Conservation (phyloP, 805 yeast genomes). For the Wickerhamomyces bovis region DNA sequence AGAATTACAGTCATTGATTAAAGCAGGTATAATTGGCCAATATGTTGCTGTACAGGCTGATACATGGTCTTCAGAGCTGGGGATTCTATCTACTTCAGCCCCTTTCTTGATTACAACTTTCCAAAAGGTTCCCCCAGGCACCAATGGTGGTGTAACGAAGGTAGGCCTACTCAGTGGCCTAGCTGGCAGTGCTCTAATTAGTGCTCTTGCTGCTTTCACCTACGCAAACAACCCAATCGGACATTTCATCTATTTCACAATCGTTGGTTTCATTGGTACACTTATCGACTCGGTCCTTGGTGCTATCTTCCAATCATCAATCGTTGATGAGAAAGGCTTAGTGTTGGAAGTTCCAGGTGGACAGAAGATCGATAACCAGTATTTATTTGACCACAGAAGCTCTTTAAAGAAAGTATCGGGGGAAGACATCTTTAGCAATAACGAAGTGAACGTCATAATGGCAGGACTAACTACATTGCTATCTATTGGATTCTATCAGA, state of each 20-base stretch:
- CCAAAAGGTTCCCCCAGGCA: conserved; percentile 37
- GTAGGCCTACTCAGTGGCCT: conserved; percentile 32
- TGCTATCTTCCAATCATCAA: conserved; percentile 33
- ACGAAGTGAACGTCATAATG: conserved; percentile 33
- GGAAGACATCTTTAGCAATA: conserved; percentile 31
- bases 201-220: conserved; percentile 24
- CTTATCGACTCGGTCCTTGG: conserved; percentile 38
- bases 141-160: conserved; percentile 39
- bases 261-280: conserved; percentile 32
- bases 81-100: conserved; percentile 31
- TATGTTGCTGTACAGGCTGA: conserved; percentile 41
- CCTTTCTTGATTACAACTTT: conserved; percentile 38
- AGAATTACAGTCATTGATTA: conserved; percentile 11
- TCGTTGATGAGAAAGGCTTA: conserved; percentile 27
- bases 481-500: conserved; percentile 23
- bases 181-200: conserved; percentile 31
- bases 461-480: conserved; percentile 25
- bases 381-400: conserved; percentile 11
- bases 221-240: conserved; percentile 10
- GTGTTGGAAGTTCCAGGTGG: conserved; percentile 29
- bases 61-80: conserved; percentile 43
- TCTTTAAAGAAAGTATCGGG: conserved; percentile 28
- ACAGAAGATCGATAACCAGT: conserved; percentile 26
- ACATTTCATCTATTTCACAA: conserved; percentile 24
- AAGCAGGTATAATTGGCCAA: conserved; percentile 27